Evolutionary conservation across 2,329 filamentous ascomycete species (phyloP).

Genomic region (Coniochaeta prunicola): DNA sequence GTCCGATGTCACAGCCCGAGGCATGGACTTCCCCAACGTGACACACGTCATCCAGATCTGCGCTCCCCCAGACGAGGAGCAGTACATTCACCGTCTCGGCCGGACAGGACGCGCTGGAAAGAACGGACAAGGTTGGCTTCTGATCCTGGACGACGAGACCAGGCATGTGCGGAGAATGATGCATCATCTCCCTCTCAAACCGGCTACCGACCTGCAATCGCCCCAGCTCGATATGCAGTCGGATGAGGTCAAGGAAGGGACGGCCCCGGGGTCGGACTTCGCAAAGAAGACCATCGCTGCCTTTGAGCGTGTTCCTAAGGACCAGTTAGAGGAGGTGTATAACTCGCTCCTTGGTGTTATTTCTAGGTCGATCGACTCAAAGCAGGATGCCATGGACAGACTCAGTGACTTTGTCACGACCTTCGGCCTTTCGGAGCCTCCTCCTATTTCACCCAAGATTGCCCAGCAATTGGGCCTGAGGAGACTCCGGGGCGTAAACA

Average conservation of each 20-base stretch:
- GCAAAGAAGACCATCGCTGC: conserved; percentile 36
- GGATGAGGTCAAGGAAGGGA: neutral
- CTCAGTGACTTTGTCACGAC: conserved; percentile 48
- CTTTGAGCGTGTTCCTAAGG: conserved; percentile 31
- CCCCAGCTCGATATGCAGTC: conserved; percentile 37
- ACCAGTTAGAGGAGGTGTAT: conserved; percentile 43
- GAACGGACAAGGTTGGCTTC: conserved; percentile 62
- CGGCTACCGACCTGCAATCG: conserved; percentile 41
- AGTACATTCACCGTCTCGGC: conserved; percentile 71
- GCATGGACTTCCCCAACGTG: conserved; percentile 77
- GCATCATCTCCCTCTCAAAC: conserved; percentile 51
- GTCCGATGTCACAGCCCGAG: conserved; percentile 72
- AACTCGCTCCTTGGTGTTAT: conserved; percentile 45
- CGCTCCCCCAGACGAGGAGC: conserved; percentile 55
- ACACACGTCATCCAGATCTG: conserved; percentile 74
- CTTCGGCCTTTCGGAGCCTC: conserved; percentile 45
- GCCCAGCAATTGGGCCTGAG: conserved; percentile 23
- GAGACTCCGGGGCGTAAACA: conserved; percentile 24
- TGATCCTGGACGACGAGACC: conserved; percentile 51
- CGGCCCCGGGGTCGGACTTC: conserved; percentile 20
- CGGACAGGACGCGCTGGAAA: conserved; percentile 71
- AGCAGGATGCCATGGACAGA: conserved; percentile 32
- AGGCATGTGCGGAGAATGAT: conserved; percentile 42
- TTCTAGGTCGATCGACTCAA: conserved; percentile 28
- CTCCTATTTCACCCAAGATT: conserved; percentile 23